Conservation (phyloP, 495 filamentous ascomycete genomes). For the Cenococcum geophilum region DNA sequence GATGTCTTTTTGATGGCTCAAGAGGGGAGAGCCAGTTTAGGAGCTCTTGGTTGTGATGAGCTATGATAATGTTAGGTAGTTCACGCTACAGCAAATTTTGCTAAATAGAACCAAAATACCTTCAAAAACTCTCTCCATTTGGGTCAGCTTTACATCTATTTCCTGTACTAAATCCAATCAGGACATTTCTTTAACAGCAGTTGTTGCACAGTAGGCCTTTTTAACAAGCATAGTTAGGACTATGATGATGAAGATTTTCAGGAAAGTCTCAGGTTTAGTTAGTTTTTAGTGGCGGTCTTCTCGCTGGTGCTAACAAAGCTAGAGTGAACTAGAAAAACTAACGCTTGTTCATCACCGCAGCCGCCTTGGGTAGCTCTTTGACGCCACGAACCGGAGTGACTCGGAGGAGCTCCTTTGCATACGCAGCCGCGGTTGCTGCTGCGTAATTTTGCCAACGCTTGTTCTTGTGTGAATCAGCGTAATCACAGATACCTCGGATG, state of each 20-base stretch:
- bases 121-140: background rate
- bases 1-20: background rate
- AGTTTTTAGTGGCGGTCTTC: background rate
- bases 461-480: conserved; percentile 35
- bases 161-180: background rate
- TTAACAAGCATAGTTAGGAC: background rate
- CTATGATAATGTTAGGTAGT: background rate
- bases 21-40: background rate
- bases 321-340: background rate
- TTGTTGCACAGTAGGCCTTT: background rate
- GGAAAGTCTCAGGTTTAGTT: background rate
- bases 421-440: conserved; percentile 31
- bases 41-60: background rate
- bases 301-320: background rate
- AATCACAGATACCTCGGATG: conserved; percentile 35
- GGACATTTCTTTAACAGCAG: background rate
- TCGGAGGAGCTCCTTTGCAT: conserved; percentile 26
- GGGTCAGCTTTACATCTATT: background rate
- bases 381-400: background rate
- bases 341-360: background rate
- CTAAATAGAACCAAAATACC: background rate
- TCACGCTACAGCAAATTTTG: background rate
- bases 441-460: conserved; percentile 29
- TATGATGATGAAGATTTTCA: background rate
- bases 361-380: background rate